Base-by-base conservation (phyloP, 2,329 filamentous ascomycete genomes). In the Aspergillus candidus region DNA sequence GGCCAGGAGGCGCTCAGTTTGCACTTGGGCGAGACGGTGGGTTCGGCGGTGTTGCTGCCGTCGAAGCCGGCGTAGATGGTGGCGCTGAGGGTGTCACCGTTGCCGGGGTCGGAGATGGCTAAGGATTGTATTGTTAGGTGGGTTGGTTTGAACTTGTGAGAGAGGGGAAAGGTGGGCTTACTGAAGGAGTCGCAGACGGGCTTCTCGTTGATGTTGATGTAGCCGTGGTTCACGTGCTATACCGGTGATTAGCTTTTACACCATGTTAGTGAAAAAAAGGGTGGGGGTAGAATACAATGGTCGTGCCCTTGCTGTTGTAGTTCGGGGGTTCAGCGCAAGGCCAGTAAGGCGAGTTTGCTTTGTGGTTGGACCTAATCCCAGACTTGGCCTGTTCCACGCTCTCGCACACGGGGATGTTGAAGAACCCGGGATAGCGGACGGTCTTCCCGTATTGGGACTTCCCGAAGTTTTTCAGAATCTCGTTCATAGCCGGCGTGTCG, bases 1-100 rank as follows among this genome's bases (percentile, higher is more conserved):
- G 32, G 32, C 40, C 32, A 41, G 3, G 4, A 5, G 10, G 40
- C 32, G 6, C 35, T 2, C 15, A 35, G 0, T 6, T 18, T 27
- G 32, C 40, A 41, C 11, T 22, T 22, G 14, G 40, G 40, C 2
- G 11, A 27, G n/a, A 31, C 32, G 18, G 0, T 12, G 10, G 6
- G 5, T 6, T 30, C 8, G 7, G 10, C 30, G 13, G 15, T 35
- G 15, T 18, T 11, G 6, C 10, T 35, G 4, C 39, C 39, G 10
- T 41, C 18, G 15, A 41, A 41, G n/a, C 18, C n/a, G n/a, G 39
- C 39, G 5, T 41, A 41, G 18, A 41, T 41, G 8, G 18, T 35
- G n/a, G 35, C 35, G 11, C 13, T 36, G 5, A 12, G 13, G 2
- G 13, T 36, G n/a, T 13, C 13, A 5, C 13, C 35, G 18, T 18